Evolutionary conservation across 495 filamentous ascomycete species (phyloP), one percentile per base, ranked within the genome.

Genomic region (Penicillium daleae): DNA sequence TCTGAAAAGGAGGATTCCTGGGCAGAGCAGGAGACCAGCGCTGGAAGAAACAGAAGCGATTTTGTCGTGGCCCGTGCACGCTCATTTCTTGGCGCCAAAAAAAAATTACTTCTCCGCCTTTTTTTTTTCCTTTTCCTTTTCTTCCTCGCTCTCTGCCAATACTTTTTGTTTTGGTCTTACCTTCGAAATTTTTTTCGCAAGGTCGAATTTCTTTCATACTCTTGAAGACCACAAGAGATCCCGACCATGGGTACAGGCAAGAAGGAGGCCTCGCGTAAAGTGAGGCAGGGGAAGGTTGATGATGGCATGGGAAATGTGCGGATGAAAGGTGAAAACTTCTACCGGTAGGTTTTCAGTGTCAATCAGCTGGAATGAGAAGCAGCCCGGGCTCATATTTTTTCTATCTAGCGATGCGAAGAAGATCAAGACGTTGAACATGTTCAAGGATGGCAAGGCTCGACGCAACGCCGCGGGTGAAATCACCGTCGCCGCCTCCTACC

Each of bases 281-380:
- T 82, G 83, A 82, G 92, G 66, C 85, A 96, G 82, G 92, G 92
- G 55, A 92, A 93, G 82, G 79, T 80, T 52, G 84, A 83, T 61
- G 89, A 92, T 84, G 93, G 92, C 68, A 93, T 94, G 90, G 82
- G 74, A 61, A 96, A 98, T 79, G 92, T 97, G 57, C 91, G 88
- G 72, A 81, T 85, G 62, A 99, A 99, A 77, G 95, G 96, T 74
- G 96, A 97, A 83, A 96, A 96, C 76, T 96, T 96, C 78, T 96
- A 96, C 76, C 84, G 91, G 80, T 88, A 80, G 60, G 76, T 70
- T n/a, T 35, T 15, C 46, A 7, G 17, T 26, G 39, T 49, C 44
- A 31, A 13, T 13, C 60, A 17, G 22, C 27, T 51, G 31, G 10
- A 10, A 35, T 44, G 26, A 10, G 19, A n/a, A 3, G 22, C n/a